Percentiles rank a stretch among this genome's conserved stretches.
Conservation (phyloP, 2,329 filamentous ascomycete species). For the Sclerotinia trifoliorum region DNA sequence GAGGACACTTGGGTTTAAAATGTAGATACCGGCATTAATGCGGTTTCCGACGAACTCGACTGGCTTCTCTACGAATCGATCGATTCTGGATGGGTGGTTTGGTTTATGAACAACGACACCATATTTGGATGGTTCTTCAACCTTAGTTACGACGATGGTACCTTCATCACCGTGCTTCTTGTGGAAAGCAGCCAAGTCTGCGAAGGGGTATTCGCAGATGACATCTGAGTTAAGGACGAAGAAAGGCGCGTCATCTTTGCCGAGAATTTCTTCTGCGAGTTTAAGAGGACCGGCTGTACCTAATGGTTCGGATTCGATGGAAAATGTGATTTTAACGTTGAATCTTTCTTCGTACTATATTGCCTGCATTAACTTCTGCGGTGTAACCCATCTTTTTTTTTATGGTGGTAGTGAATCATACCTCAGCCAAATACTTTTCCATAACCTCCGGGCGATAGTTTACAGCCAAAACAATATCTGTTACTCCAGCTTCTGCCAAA, state of each 20-base stretch:
- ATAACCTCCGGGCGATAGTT: slow-evolving; percentile 99
- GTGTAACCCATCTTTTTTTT: slow-evolving; percentile 15
- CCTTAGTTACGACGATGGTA: slow-evolving; percentile 97
- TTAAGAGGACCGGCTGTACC: slow-evolving; percentile 95
- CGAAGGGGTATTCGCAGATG: slow-evolving; percentile 96
- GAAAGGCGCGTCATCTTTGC: slow-evolving; percentile 91
- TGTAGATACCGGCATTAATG: slow-evolving; percentile 98
- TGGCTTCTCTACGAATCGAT: slow-evolving; percentile 99
- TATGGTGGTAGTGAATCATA: slow-evolving; percentile 44
- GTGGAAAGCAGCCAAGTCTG: slow-evolving; percentile 87
- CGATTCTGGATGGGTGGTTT: slow-evolving; percentile 84
- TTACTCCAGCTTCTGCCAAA: slow-evolving; percentile 88
- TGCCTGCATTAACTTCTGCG: slow-evolving; percentile 26
- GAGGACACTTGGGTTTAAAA: slow-evolving; percentile 89
- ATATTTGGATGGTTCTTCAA: slow-evolving; percentile 98
- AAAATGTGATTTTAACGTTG: slow-evolving; percentile 95
- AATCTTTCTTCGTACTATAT: slow-evolving; percentile 82
- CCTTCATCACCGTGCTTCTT: slow-evolving; percentile 90
- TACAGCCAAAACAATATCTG: slow-evolving; percentile 95
- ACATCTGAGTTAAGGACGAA: slow-evolving; percentile 98
- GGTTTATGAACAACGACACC: slow-evolving; percentile 98
- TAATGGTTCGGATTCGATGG: slow-evolving; percentile 91
- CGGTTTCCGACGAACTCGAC: slow-evolving; percentile 98
- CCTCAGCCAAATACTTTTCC: slow-evolving; percentile 89
- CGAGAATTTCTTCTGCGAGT: slow-evolving; percentile 86